Evolutionary conservation across 306 rosid genomes (phyloP).

Genomic region (Pachyrhizus erosus): DNA sequence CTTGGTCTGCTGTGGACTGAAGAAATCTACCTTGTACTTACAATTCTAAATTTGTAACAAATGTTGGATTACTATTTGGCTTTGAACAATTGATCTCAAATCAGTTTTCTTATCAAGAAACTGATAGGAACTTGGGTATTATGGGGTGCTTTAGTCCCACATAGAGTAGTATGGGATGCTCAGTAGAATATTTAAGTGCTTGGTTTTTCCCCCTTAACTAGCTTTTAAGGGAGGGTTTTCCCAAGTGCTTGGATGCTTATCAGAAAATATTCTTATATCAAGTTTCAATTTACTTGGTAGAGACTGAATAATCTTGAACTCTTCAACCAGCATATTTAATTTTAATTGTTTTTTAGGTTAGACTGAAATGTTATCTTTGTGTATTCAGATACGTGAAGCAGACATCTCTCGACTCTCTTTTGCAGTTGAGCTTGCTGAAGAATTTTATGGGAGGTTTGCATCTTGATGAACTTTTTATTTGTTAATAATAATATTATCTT

Average conservation of each 20-base stretch:
- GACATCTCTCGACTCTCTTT: constrained; percentile 94
- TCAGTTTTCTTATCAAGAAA: neutral
- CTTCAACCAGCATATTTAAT: constrained; percentile 8
- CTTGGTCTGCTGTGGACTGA: constrained; percentile 11
- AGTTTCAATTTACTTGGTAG: constrained; percentile 33
- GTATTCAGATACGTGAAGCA: constrained; percentile 90
- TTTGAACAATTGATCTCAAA: constrained; percentile 18
- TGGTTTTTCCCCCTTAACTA: too few relatives aligned
- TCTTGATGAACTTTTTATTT: constrained; percentile 29
- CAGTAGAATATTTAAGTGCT: too few relatives aligned
- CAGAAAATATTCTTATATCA: neutral
- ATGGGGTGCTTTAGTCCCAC: too few relatives aligned
- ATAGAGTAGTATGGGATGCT: too few relatives aligned
- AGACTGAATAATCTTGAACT: constrained; percentile 31
- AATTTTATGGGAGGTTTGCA: constrained; percentile 94
- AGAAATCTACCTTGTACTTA: constrained; percentile 9
- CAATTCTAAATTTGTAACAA: neutral
- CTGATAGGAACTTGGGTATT: too few relatives aligned
- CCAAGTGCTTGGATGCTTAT: too few relatives aligned
- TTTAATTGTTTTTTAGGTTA: neutral
- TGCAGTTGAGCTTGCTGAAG: constrained; percentile 99
- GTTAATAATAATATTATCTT: constrained; percentile 13
- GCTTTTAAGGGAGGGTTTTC: too few relatives aligned
- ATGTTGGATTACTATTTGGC: constrained; percentile 27
- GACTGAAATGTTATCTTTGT: constrained; percentile 42